phyloP scores from a whole-genome alignment of 176 grass and related monocot genomes.

The Zizania latifolia region DNA sequence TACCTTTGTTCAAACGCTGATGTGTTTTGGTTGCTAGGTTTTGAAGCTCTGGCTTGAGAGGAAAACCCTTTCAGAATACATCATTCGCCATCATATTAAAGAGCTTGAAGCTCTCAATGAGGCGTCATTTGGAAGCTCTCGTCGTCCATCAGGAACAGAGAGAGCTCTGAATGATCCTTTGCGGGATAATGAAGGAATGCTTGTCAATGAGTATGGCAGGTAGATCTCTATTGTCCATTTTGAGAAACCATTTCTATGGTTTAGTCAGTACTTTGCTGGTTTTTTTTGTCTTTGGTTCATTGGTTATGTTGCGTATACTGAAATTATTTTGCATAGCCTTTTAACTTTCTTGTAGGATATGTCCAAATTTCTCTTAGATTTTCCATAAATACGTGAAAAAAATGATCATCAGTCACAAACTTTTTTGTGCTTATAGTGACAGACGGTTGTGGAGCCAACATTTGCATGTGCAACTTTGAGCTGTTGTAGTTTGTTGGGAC shows the following conservation, averaged over 20 bases:
- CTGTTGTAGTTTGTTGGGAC: not conserved
- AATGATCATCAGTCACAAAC: no score
- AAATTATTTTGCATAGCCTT: not conserved
- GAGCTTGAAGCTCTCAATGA: conserved; percentile 79
- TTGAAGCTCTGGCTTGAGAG: conserved; percentile 96
- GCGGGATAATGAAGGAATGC: conserved; percentile 84
- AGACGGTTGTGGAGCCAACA: not conserved
- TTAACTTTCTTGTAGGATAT: not conserved
- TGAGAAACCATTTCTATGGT: not conserved
- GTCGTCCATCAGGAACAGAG: conserved; percentile 63
- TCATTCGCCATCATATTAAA: conserved; percentile 85
- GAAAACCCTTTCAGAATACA: conserved; percentile 84
- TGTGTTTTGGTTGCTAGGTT: conserved; percentile 49
- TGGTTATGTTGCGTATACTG: conserved; percentile 11
- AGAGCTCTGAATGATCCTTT: conserved; percentile 94
- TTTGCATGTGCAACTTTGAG: not conserved
- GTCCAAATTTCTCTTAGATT: not conserved
- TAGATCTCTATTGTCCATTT: conserved; percentile 25
- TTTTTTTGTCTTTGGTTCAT: conserved; percentile 27
- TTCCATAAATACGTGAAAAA: not conserved
- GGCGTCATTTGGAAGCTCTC: conserved; percentile 68
- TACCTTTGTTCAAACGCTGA: conserved; percentile 1
- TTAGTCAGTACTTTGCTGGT: not conserved
- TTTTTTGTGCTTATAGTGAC: no score
- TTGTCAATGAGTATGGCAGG: conserved; percentile 99